These are phyloP conservation scores for Thermochaetoides thermophila DNA, from an alignment of 495 filamentous ascomycete species.

Conservation along the genomic window DNA sequence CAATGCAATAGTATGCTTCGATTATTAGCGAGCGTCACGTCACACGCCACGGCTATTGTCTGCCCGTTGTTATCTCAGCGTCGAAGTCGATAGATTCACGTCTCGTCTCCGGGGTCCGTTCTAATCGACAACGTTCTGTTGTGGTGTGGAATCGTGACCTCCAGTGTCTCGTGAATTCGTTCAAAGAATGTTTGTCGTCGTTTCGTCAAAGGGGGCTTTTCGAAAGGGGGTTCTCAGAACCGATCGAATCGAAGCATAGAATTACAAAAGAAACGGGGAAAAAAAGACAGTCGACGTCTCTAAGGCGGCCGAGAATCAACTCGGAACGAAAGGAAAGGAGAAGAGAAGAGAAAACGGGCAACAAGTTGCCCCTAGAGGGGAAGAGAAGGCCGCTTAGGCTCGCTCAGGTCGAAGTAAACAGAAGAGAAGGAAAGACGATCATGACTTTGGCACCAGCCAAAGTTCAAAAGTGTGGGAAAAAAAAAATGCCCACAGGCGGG, in stretches of 20 bases:
- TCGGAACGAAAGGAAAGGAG: constrained; percentile 32
- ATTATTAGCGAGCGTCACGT: too few relatives aligned
- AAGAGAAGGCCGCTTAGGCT: constrained; percentile 1
- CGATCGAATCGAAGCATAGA: constrained; percentile 15
- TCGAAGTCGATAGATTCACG: too few relatives aligned
- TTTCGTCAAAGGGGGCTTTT: too few relatives aligned
- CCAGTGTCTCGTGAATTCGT: too few relatives aligned
- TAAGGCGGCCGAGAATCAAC: constrained; percentile 36
- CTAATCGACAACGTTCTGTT: neutral
- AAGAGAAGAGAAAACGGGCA: constrained; percentile 15
- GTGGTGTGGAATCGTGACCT: too few relatives aligned
- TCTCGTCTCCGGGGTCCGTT: too few relatives aligned
- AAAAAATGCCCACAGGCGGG: constrained; percentile 1
- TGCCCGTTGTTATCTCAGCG: too few relatives aligned
- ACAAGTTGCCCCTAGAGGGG: constrained; percentile 12
- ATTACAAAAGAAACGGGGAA: constrained; percentile 8
- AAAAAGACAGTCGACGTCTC: constrained; percentile 16
- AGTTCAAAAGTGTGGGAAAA: constrained; percentile 8
- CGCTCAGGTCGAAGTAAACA: constrained; percentile 1
- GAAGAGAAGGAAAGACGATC: constrained; percentile 2
- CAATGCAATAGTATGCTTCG: too few relatives aligned
- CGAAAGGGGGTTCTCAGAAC: constrained; percentile 12
- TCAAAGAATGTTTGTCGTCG: too few relatives aligned
- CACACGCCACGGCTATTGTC: too few relatives aligned
- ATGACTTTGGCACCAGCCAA: constrained; percentile 6